A percentile compares a stretch with the other conserved stretches of the same genome.
Conservation (phyloP, 2,329 filamentous ascomycete genomes). For the Fusarium foetens region DNA sequence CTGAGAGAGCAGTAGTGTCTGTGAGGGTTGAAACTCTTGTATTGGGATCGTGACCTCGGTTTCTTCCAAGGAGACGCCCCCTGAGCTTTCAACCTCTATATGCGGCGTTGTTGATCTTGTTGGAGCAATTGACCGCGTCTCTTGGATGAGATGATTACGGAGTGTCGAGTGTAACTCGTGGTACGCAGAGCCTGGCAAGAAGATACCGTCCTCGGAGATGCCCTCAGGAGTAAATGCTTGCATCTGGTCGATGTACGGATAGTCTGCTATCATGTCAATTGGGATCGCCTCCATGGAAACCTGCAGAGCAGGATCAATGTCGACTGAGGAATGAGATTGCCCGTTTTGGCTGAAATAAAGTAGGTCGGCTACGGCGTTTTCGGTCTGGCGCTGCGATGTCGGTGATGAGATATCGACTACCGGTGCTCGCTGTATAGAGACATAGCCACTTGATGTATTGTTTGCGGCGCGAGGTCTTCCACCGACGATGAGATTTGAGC, state of each 20-base stretch:
- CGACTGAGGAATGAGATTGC: slow-evolving; percentile 22
- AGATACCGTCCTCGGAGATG: slow-evolving; percentile 54
- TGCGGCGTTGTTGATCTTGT: slow-evolving; percentile 45
- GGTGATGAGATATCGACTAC: slow-evolving; percentile 29
- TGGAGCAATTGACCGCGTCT: slow-evolving; percentile 53
- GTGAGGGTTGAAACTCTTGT: slow-evolving; percentile 31
- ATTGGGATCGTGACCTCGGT: slow-evolving; percentile 16
- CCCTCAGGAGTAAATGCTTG: slow-evolving; percentile 49
- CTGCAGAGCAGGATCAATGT: slow-evolving; percentile 38
- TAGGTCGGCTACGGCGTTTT: slow-evolving; percentile 51
- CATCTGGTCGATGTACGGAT: slow-evolving; percentile 40
- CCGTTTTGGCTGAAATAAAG: slow-evolving; percentile 50
- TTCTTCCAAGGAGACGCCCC: slow-evolving; percentile 17
- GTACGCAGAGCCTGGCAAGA: slow-evolving; percentile 59
- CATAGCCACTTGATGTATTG: slow-evolving; percentile 15
- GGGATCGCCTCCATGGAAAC: slow-evolving; percentile 35
- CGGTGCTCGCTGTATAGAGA: slow-evolving; percentile 2
- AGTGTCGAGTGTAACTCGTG: slow-evolving; percentile 58
- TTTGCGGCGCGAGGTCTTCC: background rate
- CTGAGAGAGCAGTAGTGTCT: slow-evolving; percentile 36
- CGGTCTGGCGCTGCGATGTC: slow-evolving; percentile 45
- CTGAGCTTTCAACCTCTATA: slow-evolving; percentile 22
- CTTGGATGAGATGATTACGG: slow-evolving; percentile 57
- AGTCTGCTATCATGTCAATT: slow-evolving; percentile 34
- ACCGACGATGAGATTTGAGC: background rate